These are phyloP conservation scores for Thermochaetoides dissita DNA, from an alignment of 2,329 filamentous ascomycete species.

Conservation along the genomic window DNA sequence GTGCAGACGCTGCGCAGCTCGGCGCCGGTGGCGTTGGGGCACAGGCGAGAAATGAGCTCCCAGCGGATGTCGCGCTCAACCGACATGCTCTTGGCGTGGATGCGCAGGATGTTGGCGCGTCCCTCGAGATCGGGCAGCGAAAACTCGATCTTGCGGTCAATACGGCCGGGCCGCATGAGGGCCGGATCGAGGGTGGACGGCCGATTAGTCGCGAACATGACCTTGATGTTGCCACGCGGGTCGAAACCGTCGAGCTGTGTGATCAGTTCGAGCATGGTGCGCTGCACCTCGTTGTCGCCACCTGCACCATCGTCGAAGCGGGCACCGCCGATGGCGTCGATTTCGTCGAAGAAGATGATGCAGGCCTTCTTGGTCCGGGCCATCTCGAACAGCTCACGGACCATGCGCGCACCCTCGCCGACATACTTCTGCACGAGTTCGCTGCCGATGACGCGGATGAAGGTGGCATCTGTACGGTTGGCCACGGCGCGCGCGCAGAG, in stretches of 20 bases:
- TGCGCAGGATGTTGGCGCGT: conserved; percentile 90
- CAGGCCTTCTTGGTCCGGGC: conserved; percentile 98
- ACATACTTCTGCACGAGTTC: conserved; percentile 99
- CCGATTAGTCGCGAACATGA: conserved; percentile 98
- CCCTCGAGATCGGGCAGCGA: conserved; percentile 93
- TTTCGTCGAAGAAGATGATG: conserved; percentile 99
- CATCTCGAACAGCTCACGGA: conserved; percentile 98
- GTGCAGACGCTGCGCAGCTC: conserved; percentile 94
- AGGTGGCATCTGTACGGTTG: conserved; percentile 95
- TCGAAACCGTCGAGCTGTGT: conserved; percentile 96
- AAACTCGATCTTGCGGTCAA: conserved; percentile 98
- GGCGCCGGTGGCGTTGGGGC: conserved; percentile 92
- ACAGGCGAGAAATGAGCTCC: conserved; percentile 94
- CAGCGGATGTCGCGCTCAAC: conserved; percentile 97
- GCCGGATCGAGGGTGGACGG: conserved; percentile 93
- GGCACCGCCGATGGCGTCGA: conserved; percentile 88
- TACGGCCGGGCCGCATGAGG: conserved; percentile 90
- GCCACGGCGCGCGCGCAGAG: conserved; percentile 94
- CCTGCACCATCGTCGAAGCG: conserved; percentile 94
- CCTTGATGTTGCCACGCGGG: conserved; percentile 93
- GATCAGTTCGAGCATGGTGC: conserved; percentile 96
- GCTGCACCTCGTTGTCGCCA: conserved; percentile 93
- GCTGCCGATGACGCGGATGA: conserved; percentile 95
- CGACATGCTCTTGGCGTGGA: conserved; percentile 99
- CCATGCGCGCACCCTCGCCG: conserved; percentile 95